Percentiles rank a stretch among this genome's conserved stretches.
Conservation (phyloP, 75 land plant genomes). For the Pseudotsuga menziesii region DNA sequence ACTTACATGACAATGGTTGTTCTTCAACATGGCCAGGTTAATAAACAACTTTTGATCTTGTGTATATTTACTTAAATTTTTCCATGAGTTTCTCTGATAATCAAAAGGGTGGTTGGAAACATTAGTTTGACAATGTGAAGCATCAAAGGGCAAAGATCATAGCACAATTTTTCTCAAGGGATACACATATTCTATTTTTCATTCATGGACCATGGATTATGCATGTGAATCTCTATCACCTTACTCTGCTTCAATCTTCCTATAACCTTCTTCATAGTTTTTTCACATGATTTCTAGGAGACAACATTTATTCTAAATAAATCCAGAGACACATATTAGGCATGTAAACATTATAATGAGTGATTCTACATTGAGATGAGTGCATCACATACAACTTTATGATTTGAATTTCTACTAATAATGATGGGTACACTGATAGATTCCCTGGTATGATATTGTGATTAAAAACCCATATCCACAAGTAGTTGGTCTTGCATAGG, state of each 20-base stretch:
- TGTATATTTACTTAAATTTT: not conserved
- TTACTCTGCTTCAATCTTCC: not conserved
- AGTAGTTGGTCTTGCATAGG: no score
- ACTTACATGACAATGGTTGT: conserved; percentile 24
- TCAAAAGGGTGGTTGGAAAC: not conserved
- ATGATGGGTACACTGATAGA: no score
- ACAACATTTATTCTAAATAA: not conserved
- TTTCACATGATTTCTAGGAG: not conserved
- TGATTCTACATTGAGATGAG: no score
- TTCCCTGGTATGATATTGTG: no score
- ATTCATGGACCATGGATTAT: conserved; percentile 21
- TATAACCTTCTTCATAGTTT: not conserved
- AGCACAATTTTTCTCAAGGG: conserved; percentile 28
- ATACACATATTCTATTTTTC: conserved; percentile 35
- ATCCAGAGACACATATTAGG: not conserved
- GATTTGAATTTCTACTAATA: no score
- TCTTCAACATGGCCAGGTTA: conserved; percentile 22
- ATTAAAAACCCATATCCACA: no score
- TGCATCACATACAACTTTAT: no score
- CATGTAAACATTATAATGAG: not conserved
- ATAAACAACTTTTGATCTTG: not conserved
- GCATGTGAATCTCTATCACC: conserved; percentile 16
- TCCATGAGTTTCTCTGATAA: not conserved
- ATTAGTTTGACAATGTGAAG: conserved; percentile 19
- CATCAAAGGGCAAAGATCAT: conserved; percentile 17